Evolutionary conservation across 208 protist genomes (phyloP), one percentile per base, ranked within the genome.

Genomic region (Lotmaria passim): DNA sequence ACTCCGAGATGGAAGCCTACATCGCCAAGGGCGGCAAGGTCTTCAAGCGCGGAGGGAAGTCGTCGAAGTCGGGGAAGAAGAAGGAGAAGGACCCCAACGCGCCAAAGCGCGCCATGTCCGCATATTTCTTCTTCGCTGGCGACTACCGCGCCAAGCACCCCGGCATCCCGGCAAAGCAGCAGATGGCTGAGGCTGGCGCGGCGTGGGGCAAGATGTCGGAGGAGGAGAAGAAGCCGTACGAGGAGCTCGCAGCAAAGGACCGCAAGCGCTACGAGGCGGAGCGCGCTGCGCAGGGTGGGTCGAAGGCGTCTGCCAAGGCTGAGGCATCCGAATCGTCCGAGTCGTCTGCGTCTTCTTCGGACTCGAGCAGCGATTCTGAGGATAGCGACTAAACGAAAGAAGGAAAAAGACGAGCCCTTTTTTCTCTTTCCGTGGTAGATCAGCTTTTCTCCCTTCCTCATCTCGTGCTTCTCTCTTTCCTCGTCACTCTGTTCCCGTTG

Each of bases 21-120:
- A 61, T 86, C 61, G 83, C 78, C 28, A 55, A 58, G 14, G 90
- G 90, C 48, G 90, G 90, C 24, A 50, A 51, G 26, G 79, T 83
- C 28, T 83, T 84, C 60, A 83, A 84, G 70, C 85, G 86, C 44
- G 69, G 77, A 48, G 69, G 70, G 21, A 82, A 82, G 48, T 38
- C 60, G 30, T n/a, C 46, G 15, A 81, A 83, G 67, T 46, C 34
- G 33, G 87, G 87, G 62, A 79, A 65, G 70, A 87, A 86, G 39
- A 93, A 93, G 81, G 67, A 69, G 59, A 96, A 97, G 79, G 89
- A 94, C 72, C 79, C 85, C 28, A 89, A 92, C 44, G 89, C 80
- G 10, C 93, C 93, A 30, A 97, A 97, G 75, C 74, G 87, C n/a
- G 39, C 88, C 12, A 44, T 93, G 63, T 82, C 82, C 33, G 80